These are phyloP conservation scores for Rhodotorula sp. DNA, from an alignment of 1,284 basidiomycete genomes.

Conservation along the genomic window DNA sequence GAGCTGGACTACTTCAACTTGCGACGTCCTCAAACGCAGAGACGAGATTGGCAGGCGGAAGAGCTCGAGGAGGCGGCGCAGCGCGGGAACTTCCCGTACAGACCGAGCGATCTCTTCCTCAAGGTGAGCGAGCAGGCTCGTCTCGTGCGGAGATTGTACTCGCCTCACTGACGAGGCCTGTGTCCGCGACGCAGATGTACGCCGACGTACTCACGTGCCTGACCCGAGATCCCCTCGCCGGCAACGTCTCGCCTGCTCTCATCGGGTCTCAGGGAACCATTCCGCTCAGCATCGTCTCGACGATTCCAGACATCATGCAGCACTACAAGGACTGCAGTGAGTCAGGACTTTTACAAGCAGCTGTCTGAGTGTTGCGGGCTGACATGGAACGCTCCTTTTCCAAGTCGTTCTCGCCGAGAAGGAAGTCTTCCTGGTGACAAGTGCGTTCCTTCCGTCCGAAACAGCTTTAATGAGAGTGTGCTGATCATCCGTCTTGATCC, in stretches of 20 bases:
- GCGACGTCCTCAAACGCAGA: slow-evolving; percentile 1
- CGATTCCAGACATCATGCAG: slow-evolving; percentile 62
- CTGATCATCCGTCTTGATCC: slow-evolving; percentile 45
- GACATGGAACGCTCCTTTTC: neutral
- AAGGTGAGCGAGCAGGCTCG: slow-evolving; percentile 46
- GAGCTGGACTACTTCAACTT: neutral
- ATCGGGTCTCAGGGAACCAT: slow-evolving; percentile 59
- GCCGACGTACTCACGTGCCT: slow-evolving; percentile 57
- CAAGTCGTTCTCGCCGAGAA: slow-evolving; percentile 57
- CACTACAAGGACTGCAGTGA: slow-evolving; percentile 48
- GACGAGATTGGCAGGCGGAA: slow-evolving; percentile 43
- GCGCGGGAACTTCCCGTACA: slow-evolving; percentile 52
- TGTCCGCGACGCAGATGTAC: slow-evolving; percentile 54
- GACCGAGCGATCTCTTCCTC: slow-evolving; percentile 54
- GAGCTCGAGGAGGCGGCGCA: slow-evolving; percentile 52
- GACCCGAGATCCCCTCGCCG: slow-evolving; percentile 56
- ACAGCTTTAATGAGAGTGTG: too few relatives aligned
- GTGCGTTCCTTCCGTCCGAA: slow-evolving; percentile 48
- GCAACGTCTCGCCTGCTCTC: slow-evolving; percentile 57
- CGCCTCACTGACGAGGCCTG: neutral
- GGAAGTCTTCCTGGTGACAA: slow-evolving; percentile 63
- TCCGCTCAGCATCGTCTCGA: slow-evolving; percentile 57
- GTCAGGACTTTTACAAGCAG: slow-evolving; percentile 2
- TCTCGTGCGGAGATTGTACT: neutral
- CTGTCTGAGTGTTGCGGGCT: too few relatives aligned